Base-by-base conservation (phyloP, 371 early-diverging fungal species). In the Amoeboaphelidium protococcarum region DNA sequence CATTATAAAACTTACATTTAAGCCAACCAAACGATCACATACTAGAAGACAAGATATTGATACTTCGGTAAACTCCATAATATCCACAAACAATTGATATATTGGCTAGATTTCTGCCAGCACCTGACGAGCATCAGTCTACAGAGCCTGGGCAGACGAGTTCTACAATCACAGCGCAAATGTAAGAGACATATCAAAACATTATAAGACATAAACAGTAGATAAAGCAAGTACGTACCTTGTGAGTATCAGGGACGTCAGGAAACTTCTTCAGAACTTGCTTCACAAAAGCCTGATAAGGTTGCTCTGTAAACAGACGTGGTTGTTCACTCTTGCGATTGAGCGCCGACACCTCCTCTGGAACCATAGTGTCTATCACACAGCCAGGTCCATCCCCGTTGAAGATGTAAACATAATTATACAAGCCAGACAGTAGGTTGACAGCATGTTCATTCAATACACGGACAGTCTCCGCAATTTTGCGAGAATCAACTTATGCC, bases 401-500 rank as follows among this genome's bases (percentile, higher is more conserved):
- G 19, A 44, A n/a, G 48, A 25, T 24, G 50, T 44, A 20, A 48
- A 23, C 12, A 51, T 26, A 23, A 56, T 23, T 27, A 46, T 25
- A 47, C 1, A 26, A n/a, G 0, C 19, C 3, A 10, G 1, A 6
- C 16, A 37, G 22, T 24, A 41, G 45, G 48, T 22, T 57, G 56
- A 68, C 37, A 56, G 54, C 19, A 54, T 64, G 67, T 89, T 67
- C 50, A 80, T 69, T 0, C 46, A 60, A 45, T 89, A 86, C 44
- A 88, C 76, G 40, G 69, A 54, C 19, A 57, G 54, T 24, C 16
- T 31, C 37, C 6, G 88, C 83, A 25, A 92, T 65, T 60, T 74
- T 68, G 50, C 74, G 60, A 47, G 89, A 78, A 50, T 78, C 50
- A 3, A 73, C 43, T 6, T 78, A 82, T 0, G 76, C 73, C 40